Conservation (phyloP, 495 filamentous ascomycete species). For the Neurospora sp. region DNA sequence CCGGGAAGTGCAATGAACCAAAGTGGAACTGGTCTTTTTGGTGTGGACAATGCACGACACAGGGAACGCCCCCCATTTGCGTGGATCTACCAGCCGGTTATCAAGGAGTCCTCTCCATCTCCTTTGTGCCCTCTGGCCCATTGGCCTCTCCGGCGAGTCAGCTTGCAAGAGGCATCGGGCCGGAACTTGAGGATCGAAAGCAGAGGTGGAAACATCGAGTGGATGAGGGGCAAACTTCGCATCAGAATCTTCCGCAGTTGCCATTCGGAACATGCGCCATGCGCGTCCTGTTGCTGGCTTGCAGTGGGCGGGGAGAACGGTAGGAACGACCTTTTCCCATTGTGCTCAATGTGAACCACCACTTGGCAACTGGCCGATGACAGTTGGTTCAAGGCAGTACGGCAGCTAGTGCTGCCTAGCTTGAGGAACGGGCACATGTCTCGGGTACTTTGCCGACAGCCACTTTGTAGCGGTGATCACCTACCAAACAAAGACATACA, state of each 20-base stretch:
- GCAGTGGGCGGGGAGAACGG: background rate
- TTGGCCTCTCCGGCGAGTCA: background rate
- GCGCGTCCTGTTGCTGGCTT: background rate
- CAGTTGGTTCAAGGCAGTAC: background rate
- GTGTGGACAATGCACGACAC: background rate
- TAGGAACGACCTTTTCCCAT: background rate
- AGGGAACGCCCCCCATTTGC: background rate
- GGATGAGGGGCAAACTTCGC: background rate
- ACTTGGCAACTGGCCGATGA: background rate
- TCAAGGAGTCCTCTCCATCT: background rate
- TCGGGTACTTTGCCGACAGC: background rate
- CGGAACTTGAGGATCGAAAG: background rate
- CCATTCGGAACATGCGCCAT: background rate
- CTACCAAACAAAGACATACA: background rate
- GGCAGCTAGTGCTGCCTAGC: background rate
- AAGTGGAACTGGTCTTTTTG: background rate
- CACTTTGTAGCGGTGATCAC: background rate
- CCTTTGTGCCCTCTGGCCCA: background rate
- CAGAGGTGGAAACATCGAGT: background rate
- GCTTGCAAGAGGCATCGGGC: background rate
- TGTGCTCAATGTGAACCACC: background rate
- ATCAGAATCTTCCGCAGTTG: background rate
- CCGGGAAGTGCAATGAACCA: background rate
- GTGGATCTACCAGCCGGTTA: background rate
- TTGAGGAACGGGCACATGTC: background rate